Evolutionary conservation across 2,329 filamentous ascomycete species (phyloP).

Genomic region (Ophiostoma angusticollis): DNA sequence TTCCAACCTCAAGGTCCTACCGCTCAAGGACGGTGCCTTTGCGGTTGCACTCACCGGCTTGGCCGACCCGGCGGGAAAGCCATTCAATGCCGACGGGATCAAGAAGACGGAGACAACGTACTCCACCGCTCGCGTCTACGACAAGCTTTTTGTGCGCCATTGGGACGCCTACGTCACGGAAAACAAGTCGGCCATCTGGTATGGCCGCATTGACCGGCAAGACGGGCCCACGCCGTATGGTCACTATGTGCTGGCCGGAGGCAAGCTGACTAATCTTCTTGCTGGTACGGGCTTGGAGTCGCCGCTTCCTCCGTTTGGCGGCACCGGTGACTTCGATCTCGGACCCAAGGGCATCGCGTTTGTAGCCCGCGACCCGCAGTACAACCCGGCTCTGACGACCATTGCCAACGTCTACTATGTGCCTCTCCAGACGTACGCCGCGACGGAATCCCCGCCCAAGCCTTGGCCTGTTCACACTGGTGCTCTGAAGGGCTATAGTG

Average conservation of each 20-base stretch:
- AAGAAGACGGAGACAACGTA: conserved; percentile 39
- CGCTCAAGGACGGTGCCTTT: conserved; percentile 34
- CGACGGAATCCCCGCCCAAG: conserved; percentile 32
- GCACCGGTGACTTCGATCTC: conserved; percentile 68
- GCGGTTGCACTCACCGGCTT: conserved; percentile 49
- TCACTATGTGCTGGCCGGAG: conserved; percentile 28
- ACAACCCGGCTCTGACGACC: conserved; percentile 43
- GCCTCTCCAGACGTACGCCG: conserved; percentile 51
- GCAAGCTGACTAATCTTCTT: conserved; percentile 50
- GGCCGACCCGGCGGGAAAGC: conserved; percentile 53
- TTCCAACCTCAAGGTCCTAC: conserved; percentile 45
- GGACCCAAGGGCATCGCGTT: conserved; percentile 54
- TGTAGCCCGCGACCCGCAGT: conserved; percentile 58
- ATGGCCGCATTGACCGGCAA: conserved; percentile 41
- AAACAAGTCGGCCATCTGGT: conserved; percentile 61
- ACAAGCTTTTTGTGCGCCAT: conserved; percentile 63
- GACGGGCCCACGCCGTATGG: conserved; percentile 13
- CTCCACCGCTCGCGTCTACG: conserved; percentile 59
- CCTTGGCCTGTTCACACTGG: conserved; percentile 27
- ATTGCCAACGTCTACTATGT: conserved; percentile 67
- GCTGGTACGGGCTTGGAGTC: conserved; percentile 45
- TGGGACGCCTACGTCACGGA: conserved; percentile 68
- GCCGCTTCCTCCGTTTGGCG: conserved; percentile 69
- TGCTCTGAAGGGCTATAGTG: conserved; percentile 51
- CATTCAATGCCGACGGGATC: conserved; percentile 48